phyloP scores from a whole-genome alignment of 2,329 filamentous ascomycete genomes.

The Curvularia sp. region DNA sequence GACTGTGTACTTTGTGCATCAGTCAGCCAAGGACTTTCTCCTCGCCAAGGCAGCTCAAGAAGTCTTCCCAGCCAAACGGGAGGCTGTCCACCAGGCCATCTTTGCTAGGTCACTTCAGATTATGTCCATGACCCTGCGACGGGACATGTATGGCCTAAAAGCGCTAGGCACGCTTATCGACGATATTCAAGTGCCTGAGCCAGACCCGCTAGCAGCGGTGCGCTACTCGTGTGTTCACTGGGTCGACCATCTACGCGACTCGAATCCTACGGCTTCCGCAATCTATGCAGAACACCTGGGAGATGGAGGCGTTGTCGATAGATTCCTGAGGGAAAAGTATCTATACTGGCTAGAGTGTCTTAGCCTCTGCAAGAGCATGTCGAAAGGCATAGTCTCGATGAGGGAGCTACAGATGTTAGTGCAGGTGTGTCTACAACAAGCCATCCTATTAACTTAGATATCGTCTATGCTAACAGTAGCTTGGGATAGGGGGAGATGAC shows the following conservation, averaged over 20 bases:
- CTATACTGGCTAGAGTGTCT: conserved; percentile 20
- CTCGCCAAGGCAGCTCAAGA: background rate
- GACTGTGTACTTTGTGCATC: background rate
- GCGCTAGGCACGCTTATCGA: background rate
- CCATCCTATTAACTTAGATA: too few species aligned
- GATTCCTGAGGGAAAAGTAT: background rate
- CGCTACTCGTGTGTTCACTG: conserved; percentile 45
- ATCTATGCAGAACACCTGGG: background rate
- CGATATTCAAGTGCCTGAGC: background rate
- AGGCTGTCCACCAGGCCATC: background rate
- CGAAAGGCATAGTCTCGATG: conserved; percentile 24
- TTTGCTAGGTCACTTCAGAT: background rate
- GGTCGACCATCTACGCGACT: conserved; percentile 44
- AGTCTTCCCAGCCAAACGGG: conserved; percentile 17
- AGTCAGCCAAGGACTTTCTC: conserved; percentile 50
- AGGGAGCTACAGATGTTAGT: background rate
- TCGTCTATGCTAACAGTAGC: background rate
- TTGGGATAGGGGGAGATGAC: background rate
- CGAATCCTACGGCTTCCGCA: background rate
- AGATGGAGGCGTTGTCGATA: background rate
- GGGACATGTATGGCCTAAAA: background rate
- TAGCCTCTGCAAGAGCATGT: conserved; percentile 24
- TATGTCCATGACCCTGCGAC: background rate
- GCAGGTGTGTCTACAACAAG: background rate
- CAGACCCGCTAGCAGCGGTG: conserved; percentile 34